Conservation (phyloP, 2,329 filamentous ascomycete genomes). For the Fusarium brachygibbosum region DNA sequence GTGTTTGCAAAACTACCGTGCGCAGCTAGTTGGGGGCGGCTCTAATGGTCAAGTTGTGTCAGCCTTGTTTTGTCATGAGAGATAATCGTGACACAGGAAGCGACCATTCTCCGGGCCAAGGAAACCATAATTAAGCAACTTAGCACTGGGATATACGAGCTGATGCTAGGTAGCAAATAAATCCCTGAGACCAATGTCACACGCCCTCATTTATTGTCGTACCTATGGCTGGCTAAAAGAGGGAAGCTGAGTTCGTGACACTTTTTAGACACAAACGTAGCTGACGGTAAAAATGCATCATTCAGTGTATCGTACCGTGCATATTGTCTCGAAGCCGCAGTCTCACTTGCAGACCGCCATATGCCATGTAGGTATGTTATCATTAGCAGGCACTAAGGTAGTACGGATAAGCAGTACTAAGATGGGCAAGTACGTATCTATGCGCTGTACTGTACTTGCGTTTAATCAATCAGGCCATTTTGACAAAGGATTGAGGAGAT, state of each 20-base stretch:
- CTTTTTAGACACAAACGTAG: slow-evolving; percentile 22
- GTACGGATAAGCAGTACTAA: too few relatives aligned
- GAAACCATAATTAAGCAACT: too few relatives aligned
- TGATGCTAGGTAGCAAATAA: slow-evolving; percentile 7
- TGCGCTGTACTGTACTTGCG: background rate
- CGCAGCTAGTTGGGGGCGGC: too few relatives aligned
- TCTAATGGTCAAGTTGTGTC: background rate
- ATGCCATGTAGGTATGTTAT: background rate
- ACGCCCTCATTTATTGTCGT: background rate
- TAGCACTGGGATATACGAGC: too few relatives aligned
- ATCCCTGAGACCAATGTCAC: slow-evolving; percentile 35
- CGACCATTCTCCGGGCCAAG: too few relatives aligned
- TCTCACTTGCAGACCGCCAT: slow-evolving; percentile 9
- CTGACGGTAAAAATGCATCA: background rate
- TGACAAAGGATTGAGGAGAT: slow-evolving; percentile 15
- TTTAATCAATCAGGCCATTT: slow-evolving; percentile 1
- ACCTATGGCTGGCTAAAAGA: slow-evolving; percentile 1
- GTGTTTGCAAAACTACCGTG: background rate
- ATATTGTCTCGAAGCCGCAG: slow-evolving; percentile 17
- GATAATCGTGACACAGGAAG: too few relatives aligned
- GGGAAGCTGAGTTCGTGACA: slow-evolving; percentile 7
- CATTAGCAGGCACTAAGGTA: too few relatives aligned
- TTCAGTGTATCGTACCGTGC: too few relatives aligned
- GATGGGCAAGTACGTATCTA: too few relatives aligned
- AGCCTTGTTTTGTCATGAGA: too few relatives aligned